Base-by-base conservation (phyloP, 345 rosid genomes). In the Lepidium africanum region DNA sequence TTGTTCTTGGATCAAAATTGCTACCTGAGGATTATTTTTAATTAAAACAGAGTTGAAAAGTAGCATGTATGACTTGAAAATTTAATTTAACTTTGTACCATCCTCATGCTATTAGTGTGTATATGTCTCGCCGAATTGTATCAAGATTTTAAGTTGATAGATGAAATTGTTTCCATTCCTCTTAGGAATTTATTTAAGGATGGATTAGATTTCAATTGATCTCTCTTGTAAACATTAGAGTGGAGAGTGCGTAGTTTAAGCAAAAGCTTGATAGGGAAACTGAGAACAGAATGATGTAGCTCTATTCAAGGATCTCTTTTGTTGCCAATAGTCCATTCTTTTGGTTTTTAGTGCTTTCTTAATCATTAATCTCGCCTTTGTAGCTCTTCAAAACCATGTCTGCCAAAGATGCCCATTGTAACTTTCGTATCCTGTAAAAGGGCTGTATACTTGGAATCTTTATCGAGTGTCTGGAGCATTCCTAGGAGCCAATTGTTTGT, bases 371-470 rank as follows among this genome's bases (percentile, higher is more conserved):
- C 45, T 52, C 77, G 45, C 38, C 32, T 42, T 50, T 81, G 81
- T 85, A 89, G 98, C 55, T 75, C 83, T 15, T 78, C 90, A 42
- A 81, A 76, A 38, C 81, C 74, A 70, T 65, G 82, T 69, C 77
- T 75, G 21, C 78, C 80, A 1, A 65, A 15, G 55, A 76, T 80
- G 62, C 76, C 86, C 10, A 21, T 74, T 33, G 70, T 74, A 39
- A 49, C 74, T 8, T 52, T 45, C 57, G 68, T 76, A 68, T 81
- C 78, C 49, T 80, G 76, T 78, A 76, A 73, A 79, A 81, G 78
- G 73, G 65, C 39, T 2, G 74, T 62, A 37, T 69, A 65, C 62
- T 78, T 79, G 67, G 81, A 79, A 69, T 65, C 59, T 65, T 21
- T 81, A 32, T 80, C 82, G 49, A 68, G 71, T 55, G 73, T 75